Percentiles rank a stretch among this genome's conserved stretches.
Evolutionary conservation across 495 filamentous ascomycete species (phyloP).

Genomic region (Neurospora sp.): DNA sequence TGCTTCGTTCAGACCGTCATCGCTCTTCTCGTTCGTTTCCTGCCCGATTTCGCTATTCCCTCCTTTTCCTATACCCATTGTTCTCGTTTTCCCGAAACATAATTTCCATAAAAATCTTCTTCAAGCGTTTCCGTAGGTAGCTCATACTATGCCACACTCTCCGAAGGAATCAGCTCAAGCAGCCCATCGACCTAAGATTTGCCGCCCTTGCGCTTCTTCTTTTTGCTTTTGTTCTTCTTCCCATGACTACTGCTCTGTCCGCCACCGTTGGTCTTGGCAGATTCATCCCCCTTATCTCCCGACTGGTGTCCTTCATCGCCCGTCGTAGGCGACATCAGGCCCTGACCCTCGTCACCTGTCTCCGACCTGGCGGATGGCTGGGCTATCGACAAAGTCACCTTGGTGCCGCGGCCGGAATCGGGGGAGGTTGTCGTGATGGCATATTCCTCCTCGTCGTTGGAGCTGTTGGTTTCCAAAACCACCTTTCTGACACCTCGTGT

Average conservation of each 20-base stretch:
- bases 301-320: slow-evolving; percentile 4
- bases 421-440: slow-evolving; percentile 5
- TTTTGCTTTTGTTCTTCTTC: slow-evolving; percentile 25
- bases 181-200: slow-evolving; percentile 25
- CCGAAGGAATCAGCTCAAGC: slow-evolving; percentile 9
- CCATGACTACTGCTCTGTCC: slow-evolving; percentile 5
- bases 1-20: background rate
- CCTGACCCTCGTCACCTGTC: slow-evolving; percentile 8
- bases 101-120: background rate
- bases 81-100: background rate
- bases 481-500: slow-evolving; percentile 75
- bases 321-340: slow-evolving; percentile 1
- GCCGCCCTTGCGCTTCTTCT: slow-evolving; percentile 34
- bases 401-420: slow-evolving; percentile 3
- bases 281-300: slow-evolving; percentile 8
- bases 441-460: slow-evolving; percentile 25
- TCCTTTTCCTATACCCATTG: background rate
- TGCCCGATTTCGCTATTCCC: background rate
- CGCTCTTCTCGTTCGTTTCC: background rate
- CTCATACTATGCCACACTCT: background rate
- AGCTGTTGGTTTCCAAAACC: slow-evolving; percentile 62
- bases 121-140: background rate
- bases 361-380: background rate
- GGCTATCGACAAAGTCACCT: background rate
- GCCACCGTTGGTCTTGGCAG: background rate